Conservation (phyloP, 2,329 filamentous ascomycete species). For the Dactylellina drechsleri region DNA sequence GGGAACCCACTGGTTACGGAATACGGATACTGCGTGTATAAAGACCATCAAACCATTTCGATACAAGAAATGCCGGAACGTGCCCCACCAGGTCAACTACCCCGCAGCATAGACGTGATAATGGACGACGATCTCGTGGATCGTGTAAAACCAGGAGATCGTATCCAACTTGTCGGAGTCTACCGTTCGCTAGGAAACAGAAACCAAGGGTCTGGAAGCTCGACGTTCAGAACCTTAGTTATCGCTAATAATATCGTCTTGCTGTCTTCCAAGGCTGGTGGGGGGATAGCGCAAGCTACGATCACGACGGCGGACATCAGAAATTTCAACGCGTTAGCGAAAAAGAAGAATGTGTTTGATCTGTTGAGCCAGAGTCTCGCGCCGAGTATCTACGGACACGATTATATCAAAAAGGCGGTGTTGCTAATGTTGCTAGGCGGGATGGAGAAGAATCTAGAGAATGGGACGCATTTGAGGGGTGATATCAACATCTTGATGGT, state of each 20-base stretch:
- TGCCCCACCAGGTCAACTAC: slow-evolving; percentile 92
- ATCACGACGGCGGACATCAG: slow-evolving; percentile 97
- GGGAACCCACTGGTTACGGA: slow-evolving; percentile 93
- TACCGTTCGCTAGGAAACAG: slow-evolving; percentile 94
- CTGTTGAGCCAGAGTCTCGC: slow-evolving; percentile 92
- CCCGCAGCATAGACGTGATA: slow-evolving; percentile 93
- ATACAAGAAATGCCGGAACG: slow-evolving; percentile 99
- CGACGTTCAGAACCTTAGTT: slow-evolving; percentile 92
- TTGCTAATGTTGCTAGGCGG: slow-evolving; percentile 93
- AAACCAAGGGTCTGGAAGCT: slow-evolving; percentile 88
- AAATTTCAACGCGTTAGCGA: slow-evolving; percentile 97
- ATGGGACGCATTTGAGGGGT: slow-evolving; percentile 92
- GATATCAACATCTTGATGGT: slow-evolving; percentile 99
- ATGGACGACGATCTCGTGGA: slow-evolving; percentile 97
- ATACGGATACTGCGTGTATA: slow-evolving; percentile 93
- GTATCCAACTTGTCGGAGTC: slow-evolving; percentile 95
- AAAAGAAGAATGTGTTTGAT: slow-evolving; percentile 93
- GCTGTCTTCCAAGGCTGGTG: slow-evolving; percentile 93
- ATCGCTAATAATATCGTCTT: slow-evolving; percentile 95
- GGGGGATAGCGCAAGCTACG: slow-evolving; percentile 86
- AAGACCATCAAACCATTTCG: slow-evolving; percentile 96
- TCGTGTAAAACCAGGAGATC: slow-evolving; percentile 90
- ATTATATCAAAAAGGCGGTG: slow-evolving; percentile 97
- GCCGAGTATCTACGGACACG: slow-evolving; percentile 95
- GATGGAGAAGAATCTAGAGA: slow-evolving; percentile 98